Conservation (phyloP, 306 rosid genomes). For the peach (Prunus persica) region DNA sequence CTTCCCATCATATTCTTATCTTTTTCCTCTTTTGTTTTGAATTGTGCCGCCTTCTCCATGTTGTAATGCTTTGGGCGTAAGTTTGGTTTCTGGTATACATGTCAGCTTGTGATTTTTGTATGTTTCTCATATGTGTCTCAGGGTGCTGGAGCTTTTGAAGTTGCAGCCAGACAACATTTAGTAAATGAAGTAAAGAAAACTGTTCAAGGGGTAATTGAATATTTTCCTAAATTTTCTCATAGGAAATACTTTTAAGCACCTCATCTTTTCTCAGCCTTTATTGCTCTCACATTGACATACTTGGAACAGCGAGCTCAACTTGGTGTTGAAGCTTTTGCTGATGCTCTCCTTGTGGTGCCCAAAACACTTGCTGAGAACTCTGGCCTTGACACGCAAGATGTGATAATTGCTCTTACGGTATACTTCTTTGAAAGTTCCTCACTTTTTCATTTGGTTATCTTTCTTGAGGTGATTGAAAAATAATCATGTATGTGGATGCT, state of each 20-base stretch:
- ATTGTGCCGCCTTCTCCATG: background rate
- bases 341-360: slow-evolving; percentile 97
- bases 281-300: slow-evolving; percentile 16
- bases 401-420: slow-evolving; percentile 79
- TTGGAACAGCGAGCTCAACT: slow-evolving; percentile 92
- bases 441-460: background rate
- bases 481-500: slow-evolving; percentile 14
- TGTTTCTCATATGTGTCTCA: slow-evolving; percentile 16
- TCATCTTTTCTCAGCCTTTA: background rate
- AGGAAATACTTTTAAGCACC: slow-evolving; percentile 1
- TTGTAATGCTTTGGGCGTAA: background rate
- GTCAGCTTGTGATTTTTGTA: background rate
- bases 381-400: slow-evolving; percentile 95
- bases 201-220: slow-evolving; percentile 81
- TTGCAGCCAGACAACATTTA: slow-evolving; percentile 88
- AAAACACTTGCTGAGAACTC: slow-evolving; percentile 96
- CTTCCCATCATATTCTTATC: background rate
- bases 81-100: background rate
- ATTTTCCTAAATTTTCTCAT: background rate
- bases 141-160: slow-evolving; percentile 99
- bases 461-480: background rate
- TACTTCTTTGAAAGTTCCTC: background rate
- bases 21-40: background rate
- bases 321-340: slow-evolving; percentile 92
- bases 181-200: slow-evolving; percentile 85